Conservation (phyloP, 306 rosid species). For the Dryas alaskensis region DNA sequence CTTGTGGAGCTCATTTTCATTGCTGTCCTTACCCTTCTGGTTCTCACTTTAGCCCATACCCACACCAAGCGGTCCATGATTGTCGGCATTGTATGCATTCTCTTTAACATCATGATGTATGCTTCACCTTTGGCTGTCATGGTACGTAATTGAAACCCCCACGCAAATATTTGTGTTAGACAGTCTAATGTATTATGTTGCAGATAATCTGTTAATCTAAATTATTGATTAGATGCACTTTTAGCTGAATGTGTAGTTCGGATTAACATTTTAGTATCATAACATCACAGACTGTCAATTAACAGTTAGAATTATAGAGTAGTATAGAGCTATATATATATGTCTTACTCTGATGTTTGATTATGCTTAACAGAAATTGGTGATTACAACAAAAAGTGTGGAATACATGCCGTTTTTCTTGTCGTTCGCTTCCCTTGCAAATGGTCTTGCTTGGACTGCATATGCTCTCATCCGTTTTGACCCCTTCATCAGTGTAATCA, state of each 20-base stretch:
- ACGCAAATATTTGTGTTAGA: too few relatives aligned
- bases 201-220: too few relatives aligned
- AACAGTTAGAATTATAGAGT: too few relatives aligned
- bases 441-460: slow-evolving; percentile 75
- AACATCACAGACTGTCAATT: too few relatives aligned
- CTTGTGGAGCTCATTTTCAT: slow-evolving; percentile 48
- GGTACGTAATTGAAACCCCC: slow-evolving; percentile 27
- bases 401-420: slow-evolving; percentile 83
- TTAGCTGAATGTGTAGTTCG: too few relatives aligned
- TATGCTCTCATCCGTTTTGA: slow-evolving; percentile 77
- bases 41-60: slow-evolving; percentile 39
- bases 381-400: slow-evolving; percentile 76
- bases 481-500: slow-evolving; percentile 56
- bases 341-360: not conserved
- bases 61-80: slow-evolving; percentile 41
- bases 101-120: slow-evolving; percentile 84
- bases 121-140: slow-evolving; percentile 79
- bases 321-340: too few relatives aligned
- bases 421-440: slow-evolving; percentile 64
- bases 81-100: slow-evolving; percentile 60
- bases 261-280: not conserved
- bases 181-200: too few relatives aligned
- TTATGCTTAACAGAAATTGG: slow-evolving; percentile 62
- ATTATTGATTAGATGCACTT: too few relatives aligned
- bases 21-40: slow-evolving; percentile 31